phyloP scores from a whole-genome alignment of 257 asterid genomes.

The Solanum chmielewskii region DNA sequence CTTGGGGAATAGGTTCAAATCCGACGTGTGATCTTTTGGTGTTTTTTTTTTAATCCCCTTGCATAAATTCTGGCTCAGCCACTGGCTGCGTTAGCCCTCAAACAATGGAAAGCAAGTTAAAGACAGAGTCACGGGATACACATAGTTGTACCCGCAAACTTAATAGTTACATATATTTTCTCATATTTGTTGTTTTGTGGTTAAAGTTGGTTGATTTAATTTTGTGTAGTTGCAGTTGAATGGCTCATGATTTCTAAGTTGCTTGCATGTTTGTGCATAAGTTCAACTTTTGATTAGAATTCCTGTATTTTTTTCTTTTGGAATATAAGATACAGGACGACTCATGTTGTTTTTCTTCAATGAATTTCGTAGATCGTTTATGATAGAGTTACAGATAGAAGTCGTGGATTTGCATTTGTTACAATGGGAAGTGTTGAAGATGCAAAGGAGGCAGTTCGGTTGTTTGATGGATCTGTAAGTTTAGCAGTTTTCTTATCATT shows the following conservation, averaged over 20 bases:
- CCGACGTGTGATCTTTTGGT: neutral
- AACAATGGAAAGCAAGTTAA: neutral
- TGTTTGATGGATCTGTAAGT: conserved; percentile 92
- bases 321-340: neutral
- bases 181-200: neutral
- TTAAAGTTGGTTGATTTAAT: neutral
- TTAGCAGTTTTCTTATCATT: neutral
- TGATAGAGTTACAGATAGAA: conserved; percentile 77
- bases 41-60: neutral
- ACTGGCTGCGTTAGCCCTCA: neutral
- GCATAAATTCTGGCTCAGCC: neutral
- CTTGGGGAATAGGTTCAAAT: neutral
- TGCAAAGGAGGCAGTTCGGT: conserved; percentile 73
- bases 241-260: neutral
- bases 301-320: neutral
- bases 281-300: neutral
- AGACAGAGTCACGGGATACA: neutral
- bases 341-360: neutral
- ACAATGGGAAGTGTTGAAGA: conserved; percentile 77
- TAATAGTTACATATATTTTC: neutral
- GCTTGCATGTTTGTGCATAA: neutral
- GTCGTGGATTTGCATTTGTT: conserved; percentile 88
- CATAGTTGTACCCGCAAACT: neutral
- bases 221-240: neutral
- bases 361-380: conserved; percentile 46